Evolutionary conservation across 805 yeast species (phyloP).

Genomic region (Zygosaccharomyces rouxii): DNA sequence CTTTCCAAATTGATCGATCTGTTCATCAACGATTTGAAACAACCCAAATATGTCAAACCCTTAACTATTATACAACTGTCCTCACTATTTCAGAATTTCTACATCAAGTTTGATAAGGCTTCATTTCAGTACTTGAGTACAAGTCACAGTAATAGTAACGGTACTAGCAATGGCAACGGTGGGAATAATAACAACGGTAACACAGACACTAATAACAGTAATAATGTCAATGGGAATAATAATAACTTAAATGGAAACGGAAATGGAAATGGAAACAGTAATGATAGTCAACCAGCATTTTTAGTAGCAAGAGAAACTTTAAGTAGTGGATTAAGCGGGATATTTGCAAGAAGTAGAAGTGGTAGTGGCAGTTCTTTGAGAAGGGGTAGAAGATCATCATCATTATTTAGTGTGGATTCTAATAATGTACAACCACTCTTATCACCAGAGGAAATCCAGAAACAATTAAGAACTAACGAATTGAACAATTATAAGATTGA

Average conservation of each 20-base stretch:
- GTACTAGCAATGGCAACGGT: not conserved
- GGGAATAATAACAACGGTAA: not conserved
- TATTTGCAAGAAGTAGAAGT: slow-evolving; percentile 35
- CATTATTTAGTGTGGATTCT: slow-evolving; percentile 28
- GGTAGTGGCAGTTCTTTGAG: slow-evolving; percentile 24
- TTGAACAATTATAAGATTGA: slow-evolving; percentile 26
- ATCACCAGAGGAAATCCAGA: slow-evolving; percentile 32
- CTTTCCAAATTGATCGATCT: slow-evolving; percentile 25
- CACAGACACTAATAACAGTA: not conserved
- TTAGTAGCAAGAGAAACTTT: slow-evolving; percentile 29
- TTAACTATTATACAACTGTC: slow-evolving; percentile 29
- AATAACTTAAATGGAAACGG: not conserved
- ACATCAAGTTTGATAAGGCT: slow-evolving; percentile 30
- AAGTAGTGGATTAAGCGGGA: slow-evolving; percentile 35
- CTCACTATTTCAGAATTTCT: slow-evolving; percentile 31
- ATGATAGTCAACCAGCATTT: slow-evolving; percentile 14
- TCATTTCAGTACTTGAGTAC: slow-evolving; percentile 26
- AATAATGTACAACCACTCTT: slow-evolving; percentile 25
- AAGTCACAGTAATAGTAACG: not conserved
- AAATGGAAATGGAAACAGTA: not conserved
- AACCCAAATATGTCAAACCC: slow-evolving; percentile 35
- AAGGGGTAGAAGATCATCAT: slow-evolving; percentile 31
- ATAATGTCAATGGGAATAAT: not conserved
- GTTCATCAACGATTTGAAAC: slow-evolving; percentile 33
- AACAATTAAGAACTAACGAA: slow-evolving; percentile 27